Evolutionary conservation across 2,329 filamentous ascomycete genomes (phyloP), one percentile per base, ranked within the genome.

Genomic region (Zalaria sp.): DNA sequence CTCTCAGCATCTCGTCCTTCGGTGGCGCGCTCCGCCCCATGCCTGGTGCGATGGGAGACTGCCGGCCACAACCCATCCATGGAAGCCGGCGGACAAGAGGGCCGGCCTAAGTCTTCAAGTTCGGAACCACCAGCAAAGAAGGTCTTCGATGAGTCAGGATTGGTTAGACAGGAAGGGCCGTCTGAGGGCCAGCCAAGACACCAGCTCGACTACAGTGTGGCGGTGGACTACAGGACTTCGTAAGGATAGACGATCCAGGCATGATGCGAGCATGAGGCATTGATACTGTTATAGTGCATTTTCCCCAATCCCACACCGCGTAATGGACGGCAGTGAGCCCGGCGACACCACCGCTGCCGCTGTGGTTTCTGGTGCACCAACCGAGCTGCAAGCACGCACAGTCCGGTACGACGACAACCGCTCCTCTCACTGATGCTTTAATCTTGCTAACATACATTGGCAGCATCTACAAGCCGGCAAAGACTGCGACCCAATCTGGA

Each of bases 401-500:
- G 93, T 96, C 55, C 82, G 89, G 88, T 95, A 79, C 48, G 73
- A 40, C 18, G 18, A 18, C 18, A 18, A 18, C 18, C 18, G 18
- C 18, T 18, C 18, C 18, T 29, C 31, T 11, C 38, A 11, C 27
- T 40, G 34, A 25, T 42, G 31, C 41, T 41, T 40, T 27, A 10
- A 18, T 18, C 18, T 18, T 18, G 18, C 18, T 18, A 18, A 18
- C 18, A 18, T 18, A 18, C 18, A 4, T 27, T 6, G 37, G 11
- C 57, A 96, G 89, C 57, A 98, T 98, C 65, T 96, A 83, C 71
- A 79, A 82, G 55, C 86, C 87, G 39, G 60, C 84, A 44, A 98
- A 98, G 68, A 79, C 91, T n/a, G 89, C 91, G 31, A 95, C 89
- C 35, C 91, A 98, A 66, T 96, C 89, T 29, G 89, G 91, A 49